Conservation (phyloP, 2,329 filamentous ascomycete species). For the Talaromyces sp. region DNA sequence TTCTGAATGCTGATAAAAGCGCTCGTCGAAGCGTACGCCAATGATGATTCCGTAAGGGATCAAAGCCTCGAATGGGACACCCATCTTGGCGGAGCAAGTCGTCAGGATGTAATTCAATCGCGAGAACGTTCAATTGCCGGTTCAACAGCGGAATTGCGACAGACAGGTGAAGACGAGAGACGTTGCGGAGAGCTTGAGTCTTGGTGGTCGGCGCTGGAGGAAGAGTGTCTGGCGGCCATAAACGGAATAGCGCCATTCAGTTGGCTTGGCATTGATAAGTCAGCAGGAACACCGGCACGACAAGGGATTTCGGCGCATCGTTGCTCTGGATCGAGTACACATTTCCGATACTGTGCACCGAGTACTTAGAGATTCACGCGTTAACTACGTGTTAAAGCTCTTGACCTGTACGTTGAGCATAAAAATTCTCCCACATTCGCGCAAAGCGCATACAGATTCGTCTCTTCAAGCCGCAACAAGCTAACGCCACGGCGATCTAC, state of each 20-base stretch:
- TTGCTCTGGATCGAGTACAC: constrained; percentile 1
- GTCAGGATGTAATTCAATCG: background rate
- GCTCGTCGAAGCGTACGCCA: constrained; percentile 42
- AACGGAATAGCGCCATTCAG: constrained; percentile 8
- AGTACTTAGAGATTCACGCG: constrained; percentile 11
- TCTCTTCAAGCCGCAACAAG: constrained; percentile 7
- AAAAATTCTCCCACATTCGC: background rate
- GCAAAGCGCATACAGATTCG: constrained; percentile 4
- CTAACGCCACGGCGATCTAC: constrained; percentile 11
- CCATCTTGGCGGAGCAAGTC: constrained; percentile 44
- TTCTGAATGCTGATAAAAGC: constrained; percentile 8
- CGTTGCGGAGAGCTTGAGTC: constrained; percentile 2
- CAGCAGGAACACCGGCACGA: constrained; percentile 10
- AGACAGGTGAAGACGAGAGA: background rate
- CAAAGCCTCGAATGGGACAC: constrained; percentile 62
- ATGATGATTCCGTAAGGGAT: constrained; percentile 61
- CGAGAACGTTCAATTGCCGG: background rate
- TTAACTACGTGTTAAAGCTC: constrained; percentile 12
- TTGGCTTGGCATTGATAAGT: constrained; percentile 13
- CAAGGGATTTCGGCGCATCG: constrained; percentile 12
- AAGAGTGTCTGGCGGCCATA: constrained; percentile 1
- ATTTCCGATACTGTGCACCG: constrained; percentile 3
- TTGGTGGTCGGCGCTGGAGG: constrained; percentile 2
- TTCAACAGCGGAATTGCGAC: background rate
- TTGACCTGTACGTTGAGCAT: background rate